Evolutionary conservation across 345 rosid species (phyloP).

Genomic region (rapeseed (Brassica napus)): DNA sequence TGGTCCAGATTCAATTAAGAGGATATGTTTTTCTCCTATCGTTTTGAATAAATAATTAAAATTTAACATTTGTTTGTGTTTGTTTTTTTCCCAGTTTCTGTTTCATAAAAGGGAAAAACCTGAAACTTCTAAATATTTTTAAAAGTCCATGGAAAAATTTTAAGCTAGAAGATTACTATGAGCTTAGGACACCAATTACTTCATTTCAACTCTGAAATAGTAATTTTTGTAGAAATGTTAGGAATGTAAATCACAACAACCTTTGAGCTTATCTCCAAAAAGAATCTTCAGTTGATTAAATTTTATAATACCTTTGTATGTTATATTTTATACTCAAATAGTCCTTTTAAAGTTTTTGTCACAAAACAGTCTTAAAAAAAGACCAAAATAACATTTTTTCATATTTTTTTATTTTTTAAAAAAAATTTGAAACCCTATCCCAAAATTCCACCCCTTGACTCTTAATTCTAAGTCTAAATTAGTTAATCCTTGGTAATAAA

Average conservation of each 20-base stretch:
- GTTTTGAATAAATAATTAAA: not conserved
- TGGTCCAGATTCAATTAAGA: not conserved
- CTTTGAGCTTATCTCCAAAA: not conserved
- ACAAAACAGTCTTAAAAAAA: too few species aligned
- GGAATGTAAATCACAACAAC: slow-evolving; percentile 3
- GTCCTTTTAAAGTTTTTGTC: too few species aligned
- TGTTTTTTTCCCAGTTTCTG: not conserved
- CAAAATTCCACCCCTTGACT: too few species aligned
- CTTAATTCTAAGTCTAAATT: too few species aligned
- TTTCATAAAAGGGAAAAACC: not conserved
- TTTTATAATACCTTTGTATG: not conserved
- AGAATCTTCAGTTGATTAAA: not conserved
- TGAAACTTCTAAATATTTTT: not conserved
- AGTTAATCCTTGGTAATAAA: too few species aligned
- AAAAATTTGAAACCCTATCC: too few species aligned
- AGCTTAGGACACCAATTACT: not conserved
- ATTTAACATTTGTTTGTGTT: not conserved
- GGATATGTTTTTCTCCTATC: not conserved
- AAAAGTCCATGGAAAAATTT: not conserved
- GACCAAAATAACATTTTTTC: too few species aligned
- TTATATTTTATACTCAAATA: not conserved
- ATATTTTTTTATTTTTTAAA: too few species aligned
- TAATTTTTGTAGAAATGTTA: slow-evolving; percentile 5
- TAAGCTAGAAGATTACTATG: not conserved
- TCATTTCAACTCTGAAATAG: not conserved